Percentiles rank a stretch among this genome's conserved stretches.
Evolutionary conservation across 2,329 filamentous ascomycete genomes (phyloP).

Genomic region (Ceratocystiopsis minuta): DNA sequence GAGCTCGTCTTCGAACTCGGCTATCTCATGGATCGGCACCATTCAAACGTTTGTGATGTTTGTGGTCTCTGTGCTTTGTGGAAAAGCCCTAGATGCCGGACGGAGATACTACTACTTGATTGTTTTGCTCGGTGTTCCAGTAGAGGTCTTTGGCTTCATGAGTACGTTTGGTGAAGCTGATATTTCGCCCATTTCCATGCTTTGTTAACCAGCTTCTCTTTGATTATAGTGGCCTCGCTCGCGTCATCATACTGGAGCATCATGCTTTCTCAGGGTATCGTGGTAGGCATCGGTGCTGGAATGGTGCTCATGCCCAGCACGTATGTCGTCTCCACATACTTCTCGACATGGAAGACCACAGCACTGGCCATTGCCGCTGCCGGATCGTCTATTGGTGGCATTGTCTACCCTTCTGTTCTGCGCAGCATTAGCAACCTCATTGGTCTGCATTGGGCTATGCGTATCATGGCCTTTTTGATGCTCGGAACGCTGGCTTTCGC

Average conservation of each 20-base stretch:
- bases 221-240: conserved; percentile 14
- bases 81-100: conserved; percentile 30
- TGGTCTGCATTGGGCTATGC: conserved; percentile 12
- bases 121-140: conserved; percentile 9
- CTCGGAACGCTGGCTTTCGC: conserved; percentile 5
- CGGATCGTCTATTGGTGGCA: conserved; percentile 15
- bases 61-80: conserved; percentile 22
- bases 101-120: conserved; percentile 21
- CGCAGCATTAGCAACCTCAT: conserved; percentile 12
- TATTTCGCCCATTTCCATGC: not conserved
- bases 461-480: conserved; percentile 8
- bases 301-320: conserved; percentile 35
- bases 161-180: not conserved
- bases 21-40: conserved; percentile 28
- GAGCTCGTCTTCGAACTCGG: conserved; percentile 3
- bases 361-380: conserved; percentile 3
- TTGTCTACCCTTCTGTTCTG: conserved; percentile 11
- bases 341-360: conserved; percentile 3
- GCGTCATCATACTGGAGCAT: conserved; percentile 27
- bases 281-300: conserved; percentile 36
- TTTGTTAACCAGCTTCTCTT: not conserved
- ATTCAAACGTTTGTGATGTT: conserved; percentile 28
- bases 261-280: conserved; percentile 35
- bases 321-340: conserved; percentile 38
- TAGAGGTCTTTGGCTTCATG: conserved; percentile 29